Evolutionary conservation across 805 yeast species (phyloP).

Genomic region (Kuraishia capsulata): DNA sequence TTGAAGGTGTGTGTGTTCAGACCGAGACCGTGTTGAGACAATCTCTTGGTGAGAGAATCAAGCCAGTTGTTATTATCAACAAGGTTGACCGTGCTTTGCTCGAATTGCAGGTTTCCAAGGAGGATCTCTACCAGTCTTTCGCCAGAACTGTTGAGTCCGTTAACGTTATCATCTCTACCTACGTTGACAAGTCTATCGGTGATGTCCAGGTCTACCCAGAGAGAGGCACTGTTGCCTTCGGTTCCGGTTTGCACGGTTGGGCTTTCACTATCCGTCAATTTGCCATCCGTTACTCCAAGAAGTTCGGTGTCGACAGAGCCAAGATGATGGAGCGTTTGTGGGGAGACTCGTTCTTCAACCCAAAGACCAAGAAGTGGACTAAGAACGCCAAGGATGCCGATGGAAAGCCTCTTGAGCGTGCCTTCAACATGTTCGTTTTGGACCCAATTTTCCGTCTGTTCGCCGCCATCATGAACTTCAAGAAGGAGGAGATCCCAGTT

Average conservation of each 20-base stretch:
- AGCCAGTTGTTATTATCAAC: constrained; percentile 98
- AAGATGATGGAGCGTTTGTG: constrained; percentile 99
- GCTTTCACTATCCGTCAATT: constrained; percentile 99
- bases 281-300: constrained; percentile 96
- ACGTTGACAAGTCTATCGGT: constrained; percentile 84
- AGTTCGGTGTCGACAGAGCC: constrained; percentile 95
- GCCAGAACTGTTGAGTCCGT: constrained; percentile 99
- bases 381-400: constrained; percentile 92
- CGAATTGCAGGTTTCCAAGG: constrained; percentile 98
- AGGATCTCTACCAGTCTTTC: constrained; percentile 97
- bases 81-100: constrained; percentile 99
- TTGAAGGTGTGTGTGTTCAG: constrained; percentile 99
- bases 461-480: constrained; percentile 97
- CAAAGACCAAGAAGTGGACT: constrained; percentile 99
- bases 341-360: constrained; percentile 99
- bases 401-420: constrained; percentile 95
- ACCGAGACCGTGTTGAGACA: constrained; percentile 99
- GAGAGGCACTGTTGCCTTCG: constrained; percentile 98
- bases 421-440: constrained; percentile 97
- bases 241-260: constrained; percentile 99
- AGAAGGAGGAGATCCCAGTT: constrained; percentile 91
- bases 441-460: constrained; percentile 97
- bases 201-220: constrained; percentile 99
- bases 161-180: constrained; percentile 95
- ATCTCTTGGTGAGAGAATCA: constrained; percentile 98